These are phyloP conservation scores for Pleurotus djamor DNA, from an alignment of 768 basidiomycete species.

Conservation along the genomic window DNA sequence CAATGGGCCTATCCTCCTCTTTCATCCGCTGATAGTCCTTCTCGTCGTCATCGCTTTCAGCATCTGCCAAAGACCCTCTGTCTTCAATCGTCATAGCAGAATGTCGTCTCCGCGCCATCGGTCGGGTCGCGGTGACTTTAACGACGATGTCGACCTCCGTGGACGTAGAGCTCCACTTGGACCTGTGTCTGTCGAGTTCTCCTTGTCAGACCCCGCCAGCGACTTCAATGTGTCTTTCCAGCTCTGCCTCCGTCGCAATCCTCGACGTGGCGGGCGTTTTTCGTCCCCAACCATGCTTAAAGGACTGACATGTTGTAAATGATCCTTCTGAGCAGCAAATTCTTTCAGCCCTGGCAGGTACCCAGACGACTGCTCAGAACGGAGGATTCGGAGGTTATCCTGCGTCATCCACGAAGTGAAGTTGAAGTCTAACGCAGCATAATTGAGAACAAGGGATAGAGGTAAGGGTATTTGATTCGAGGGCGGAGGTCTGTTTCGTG, in stretches of 20 bases:
- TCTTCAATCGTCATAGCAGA: slow-evolving; percentile 32
- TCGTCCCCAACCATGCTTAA: slow-evolving; percentile 87
- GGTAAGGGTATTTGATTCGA: slow-evolving; percentile 61
- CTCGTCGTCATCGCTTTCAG: slow-evolving; percentile 50
- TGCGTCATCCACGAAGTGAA: slow-evolving; percentile 97
- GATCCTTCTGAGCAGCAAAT: slow-evolving; percentile 79
- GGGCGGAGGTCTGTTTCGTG: slow-evolving; percentile 25
- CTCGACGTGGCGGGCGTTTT: slow-evolving; percentile 30
- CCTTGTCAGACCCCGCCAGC: slow-evolving; percentile 33
- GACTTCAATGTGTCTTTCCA: slow-evolving; percentile 56
- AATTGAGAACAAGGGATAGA: slow-evolving; percentile 81
- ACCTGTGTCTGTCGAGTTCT: slow-evolving; percentile 21
- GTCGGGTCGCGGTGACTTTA: background rate
- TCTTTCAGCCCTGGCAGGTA: slow-evolving; percentile 73
- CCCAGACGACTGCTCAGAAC: slow-evolving; percentile 84
- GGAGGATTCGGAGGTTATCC: slow-evolving; percentile 77
- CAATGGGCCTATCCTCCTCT: slow-evolving; percentile 76
- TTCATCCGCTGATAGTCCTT: slow-evolving; percentile 43
- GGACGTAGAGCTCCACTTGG: slow-evolving; percentile 10
- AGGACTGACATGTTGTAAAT: slow-evolving; percentile 86
- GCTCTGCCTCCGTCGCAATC: slow-evolving; percentile 53
- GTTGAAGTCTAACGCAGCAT: slow-evolving; percentile 95
- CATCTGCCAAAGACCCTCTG: slow-evolving; percentile 50
- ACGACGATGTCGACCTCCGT: slow-evolving; percentile 9
- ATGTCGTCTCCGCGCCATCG: slow-evolving; percentile 3